Conservation (phyloP, 2,329 filamentous ascomycete species). For the Bipolaris bicolor region DNA sequence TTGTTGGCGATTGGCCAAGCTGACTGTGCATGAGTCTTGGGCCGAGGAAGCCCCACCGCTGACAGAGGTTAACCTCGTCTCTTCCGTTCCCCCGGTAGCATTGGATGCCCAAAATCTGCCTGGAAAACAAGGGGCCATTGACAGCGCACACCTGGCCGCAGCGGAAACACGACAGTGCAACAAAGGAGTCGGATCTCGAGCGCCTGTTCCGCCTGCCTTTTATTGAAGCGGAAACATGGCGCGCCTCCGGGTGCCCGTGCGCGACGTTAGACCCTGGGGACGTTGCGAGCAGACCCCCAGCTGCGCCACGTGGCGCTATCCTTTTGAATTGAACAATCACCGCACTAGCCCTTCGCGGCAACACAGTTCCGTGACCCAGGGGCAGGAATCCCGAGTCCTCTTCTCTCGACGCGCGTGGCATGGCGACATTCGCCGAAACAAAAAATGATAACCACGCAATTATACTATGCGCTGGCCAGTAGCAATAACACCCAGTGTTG, state of each 20-base stretch:
- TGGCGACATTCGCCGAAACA: neutral
- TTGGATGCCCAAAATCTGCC: neutral
- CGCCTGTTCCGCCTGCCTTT: neutral
- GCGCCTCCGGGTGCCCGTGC: constrained; percentile 9
- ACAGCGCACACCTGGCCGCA: constrained; percentile 21
- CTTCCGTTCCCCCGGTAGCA: neutral
- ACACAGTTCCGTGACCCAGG: neutral
- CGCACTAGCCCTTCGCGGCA: neutral
- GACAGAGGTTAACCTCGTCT: neutral
- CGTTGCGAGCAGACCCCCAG: constrained; percentile 3
- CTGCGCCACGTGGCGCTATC: constrained; percentile 14
- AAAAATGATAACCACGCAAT: neutral
- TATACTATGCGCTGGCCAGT: neutral
- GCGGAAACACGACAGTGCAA: neutral
- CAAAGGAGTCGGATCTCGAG: constrained; percentile 2
- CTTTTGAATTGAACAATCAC: constrained; percentile 1
- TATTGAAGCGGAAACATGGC: constrained; percentile 4
- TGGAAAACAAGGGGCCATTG: neutral
- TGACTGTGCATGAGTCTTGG: neutral
- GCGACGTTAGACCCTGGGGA: constrained; percentile 14
- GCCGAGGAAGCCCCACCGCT: neutral
- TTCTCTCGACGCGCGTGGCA: constrained; percentile 1
- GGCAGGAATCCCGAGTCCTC: constrained; percentile 8
- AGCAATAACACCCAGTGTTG: neutral
- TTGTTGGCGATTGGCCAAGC: neutral